Evolutionary conservation across 1,139 yeast species (phyloP), one percentile per base, ranked within the genome.

Genomic region (Saccharomycopsis crataegensis): DNA sequence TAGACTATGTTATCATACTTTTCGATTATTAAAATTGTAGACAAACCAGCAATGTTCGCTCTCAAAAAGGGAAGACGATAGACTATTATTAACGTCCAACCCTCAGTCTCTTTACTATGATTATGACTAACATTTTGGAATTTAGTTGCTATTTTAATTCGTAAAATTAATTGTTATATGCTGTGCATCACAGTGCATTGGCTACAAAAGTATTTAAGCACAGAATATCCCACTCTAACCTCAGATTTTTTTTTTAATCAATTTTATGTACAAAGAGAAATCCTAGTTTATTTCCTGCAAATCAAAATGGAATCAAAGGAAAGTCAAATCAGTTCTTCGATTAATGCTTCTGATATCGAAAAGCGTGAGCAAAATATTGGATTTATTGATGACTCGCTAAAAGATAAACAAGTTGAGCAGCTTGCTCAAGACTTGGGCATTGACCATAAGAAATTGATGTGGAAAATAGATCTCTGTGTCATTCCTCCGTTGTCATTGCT

Each of bases 401-500:
- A 52, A 16, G 55, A 52, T n/a, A 32, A 43, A 22, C 28, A 66
- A 16, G 86, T 85, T 14, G 88, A 83, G 59, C 79, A 75, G 12
- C 71, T 87, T 57, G 83, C 91, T 34, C 74, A 72, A 28, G 78
- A 76, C 59, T 75, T 86, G 61, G 77, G 72, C 3, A 66, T 75
- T 8, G 64, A 75, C 59, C 75, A 78, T 47, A 67, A 60, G 48
- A 76, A 68, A 59, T 67, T 79, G 51, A 75, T 76, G 76, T 74
- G 79, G 76, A 79, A 77, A 60, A 71, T 79, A 44, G 83, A 79
- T 60, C 53, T 79, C 6, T 77, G 83, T 57, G 83, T 84, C 47
- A 80, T 84, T 36, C 88, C 89, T 4, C 83, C 89, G 38, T 82
- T 84, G 61, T 81, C 88, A 65, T 66, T 83, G 46, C 72, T 85